Evolutionary conservation across 2,329 filamentous ascomycete genomes (phyloP), one percentile per base, ranked within the genome.

Genomic region (Hypoxylon sp.): DNA sequence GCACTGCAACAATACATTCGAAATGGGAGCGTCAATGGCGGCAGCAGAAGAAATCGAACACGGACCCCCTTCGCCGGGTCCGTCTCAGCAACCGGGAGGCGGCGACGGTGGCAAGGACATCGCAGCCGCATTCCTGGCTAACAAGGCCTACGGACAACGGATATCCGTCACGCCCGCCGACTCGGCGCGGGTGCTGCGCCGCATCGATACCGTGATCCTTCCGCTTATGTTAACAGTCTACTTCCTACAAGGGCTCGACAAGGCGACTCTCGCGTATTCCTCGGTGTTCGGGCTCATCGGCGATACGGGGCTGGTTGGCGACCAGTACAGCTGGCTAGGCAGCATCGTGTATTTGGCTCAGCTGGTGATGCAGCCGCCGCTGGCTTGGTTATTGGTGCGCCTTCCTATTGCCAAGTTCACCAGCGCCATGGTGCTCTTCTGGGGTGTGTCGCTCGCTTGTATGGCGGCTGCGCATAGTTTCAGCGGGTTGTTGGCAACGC

Each of bases 161-260:
- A 63, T 70, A 6, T 17, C 29, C 10, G 29, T 70, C 11, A 63
- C 65, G 10, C 57, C 65, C 5, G 68, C 44, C 1, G 65, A 70
- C 6, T 70, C 68, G 27, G 65, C 68, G 47, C 65, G 68, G 11
- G 62, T 71, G 35, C 51, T 70, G 21, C 65, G 62, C 2, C 68
- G 68, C 24, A 83, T 83, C 66, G 82, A 84, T 72, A 62, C 77
- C 27, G 79, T 79, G 7, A 76, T 84, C 24, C 77, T 83, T 6
- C 77, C 80, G 1, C 75, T 84, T 55, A 85, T 91, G 63, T 80
- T 90, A 10, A 82, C 83, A 6, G 86, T 89, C 19, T 91, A 91
- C 77, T 90, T 88, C 73, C 82, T 91, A 0, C 89, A 91, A 69
- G 85, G 84, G 10, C 80, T 90, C 5, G 89, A 91, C 79, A 91